phyloP scores from a whole-genome alignment of 345 rosid genomes.

The Triadica sebifera region DNA sequence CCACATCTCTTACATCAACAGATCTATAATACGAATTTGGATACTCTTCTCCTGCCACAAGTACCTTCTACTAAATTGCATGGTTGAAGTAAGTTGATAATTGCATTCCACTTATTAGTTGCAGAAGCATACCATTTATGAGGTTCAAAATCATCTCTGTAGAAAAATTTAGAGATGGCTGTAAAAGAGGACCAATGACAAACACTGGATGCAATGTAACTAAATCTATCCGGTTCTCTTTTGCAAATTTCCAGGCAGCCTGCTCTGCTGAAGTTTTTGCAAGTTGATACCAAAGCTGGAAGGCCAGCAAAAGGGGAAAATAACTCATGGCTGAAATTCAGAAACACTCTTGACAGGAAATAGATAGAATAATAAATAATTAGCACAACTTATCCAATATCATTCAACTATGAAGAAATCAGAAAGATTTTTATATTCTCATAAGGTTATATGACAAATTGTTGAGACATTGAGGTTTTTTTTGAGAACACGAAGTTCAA shows the following conservation, averaged over 20 bases:
- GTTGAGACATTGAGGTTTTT: too few species aligned
- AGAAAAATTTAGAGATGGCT: constrained; percentile 16
- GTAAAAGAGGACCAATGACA: constrained; percentile 21
- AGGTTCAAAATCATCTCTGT: constrained; percentile 6
- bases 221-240: constrained; percentile 16
- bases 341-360: neutral
- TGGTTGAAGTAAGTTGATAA: neutral
- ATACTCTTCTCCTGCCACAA: constrained; percentile 2
- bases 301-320: neutral
- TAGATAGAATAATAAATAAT: neutral
- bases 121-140: constrained; percentile 7
- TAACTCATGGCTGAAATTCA: neutral
- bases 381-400: neutral
- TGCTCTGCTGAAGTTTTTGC: constrained; percentile 21
- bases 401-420: neutral
- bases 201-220: constrained; percentile 8
- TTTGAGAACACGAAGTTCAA: too few species aligned
- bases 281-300: constrained; percentile 16
- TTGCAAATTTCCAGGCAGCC: constrained; percentile 27
- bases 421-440: neutral
- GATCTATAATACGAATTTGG: neutral
- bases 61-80: neutral
- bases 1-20: constrained; percentile 18
- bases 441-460: too few species aligned
- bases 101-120: neutral